These are phyloP conservation scores for Thelephora aurantiotincta DNA, from an alignment of 768 basidiomycete species.

Conservation along the genomic window DNA sequence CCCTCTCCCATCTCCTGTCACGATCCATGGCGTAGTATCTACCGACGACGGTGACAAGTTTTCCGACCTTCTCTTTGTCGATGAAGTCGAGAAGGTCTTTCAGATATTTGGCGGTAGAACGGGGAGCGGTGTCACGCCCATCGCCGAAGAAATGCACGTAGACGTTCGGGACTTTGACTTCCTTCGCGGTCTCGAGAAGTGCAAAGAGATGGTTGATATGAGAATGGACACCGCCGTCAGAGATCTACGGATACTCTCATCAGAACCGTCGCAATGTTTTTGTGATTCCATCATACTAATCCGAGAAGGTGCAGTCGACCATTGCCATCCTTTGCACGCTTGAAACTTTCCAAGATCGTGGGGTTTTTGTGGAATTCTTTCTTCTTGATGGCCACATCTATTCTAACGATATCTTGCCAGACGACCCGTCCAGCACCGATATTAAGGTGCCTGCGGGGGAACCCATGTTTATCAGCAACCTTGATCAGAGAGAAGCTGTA, in stretches of 20 bases:
- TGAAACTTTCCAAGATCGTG: conserved; percentile 55
- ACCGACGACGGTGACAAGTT: conserved; percentile 75
- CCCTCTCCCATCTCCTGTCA: conserved; percentile 91
- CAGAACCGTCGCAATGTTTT: neutral
- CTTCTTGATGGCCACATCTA: conserved; percentile 87
- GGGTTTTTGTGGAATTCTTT: conserved; percentile 70
- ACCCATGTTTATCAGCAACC: neutral
- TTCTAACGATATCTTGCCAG: conserved; percentile 96
- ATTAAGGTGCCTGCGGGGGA: conserved; percentile 64
- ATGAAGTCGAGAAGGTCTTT: conserved; percentile 68
- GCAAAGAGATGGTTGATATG: conserved; percentile 86
- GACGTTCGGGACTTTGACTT: conserved; percentile 67
- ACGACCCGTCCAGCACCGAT: conserved; percentile 91
- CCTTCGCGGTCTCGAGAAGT: conserved; percentile 82
- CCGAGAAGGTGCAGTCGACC: conserved; percentile 85
- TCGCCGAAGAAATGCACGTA: conserved; percentile 94
- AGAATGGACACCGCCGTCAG: conserved; percentile 95
- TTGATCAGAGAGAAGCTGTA: neutral
- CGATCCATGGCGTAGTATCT: conserved; percentile 97
- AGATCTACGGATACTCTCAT: conserved; percentile 35
- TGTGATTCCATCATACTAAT: conserved; percentile 30
- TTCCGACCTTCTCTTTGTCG: conserved; percentile 61
- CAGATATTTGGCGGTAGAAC: conserved; percentile 66
- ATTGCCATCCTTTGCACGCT: conserved; percentile 68
- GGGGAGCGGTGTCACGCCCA: conserved; percentile 87